Evolutionary conservation across 2,329 filamentous ascomycete species (phyloP), one percentile per base, ranked within the genome.

Genomic region (Pseudogymnoascus pannorum): DNA sequence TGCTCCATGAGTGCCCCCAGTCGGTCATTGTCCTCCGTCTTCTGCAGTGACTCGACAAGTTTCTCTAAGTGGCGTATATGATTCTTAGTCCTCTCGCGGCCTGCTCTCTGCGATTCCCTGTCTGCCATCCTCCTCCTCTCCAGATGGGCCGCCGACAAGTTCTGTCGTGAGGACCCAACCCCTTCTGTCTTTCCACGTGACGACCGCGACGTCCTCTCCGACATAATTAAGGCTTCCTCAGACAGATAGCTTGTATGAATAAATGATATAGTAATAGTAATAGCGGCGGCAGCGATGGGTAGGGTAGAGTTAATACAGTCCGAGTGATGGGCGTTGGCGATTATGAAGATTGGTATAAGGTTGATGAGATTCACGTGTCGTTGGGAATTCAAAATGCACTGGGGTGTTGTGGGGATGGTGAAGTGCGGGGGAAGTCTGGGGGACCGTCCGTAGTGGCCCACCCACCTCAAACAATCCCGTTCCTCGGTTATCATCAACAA

Each of bases 141-240:
- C 9, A 54, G n/a, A 16, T 54, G 48, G 26, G 48, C 48, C 11
- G 48, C 48, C n/a, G 48, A 54, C 26, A 54, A 54, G 48, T 54
- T 31, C 48, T 54, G 48, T 14, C 48, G 26, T 5, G 48, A 54
- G n/a, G 26, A 54, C 26, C 48, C 26, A 6, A 16, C 16, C 24
- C 48, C 16, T 31, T 54, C 48, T n/a, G n/a, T 26, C 48, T 54
- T 54, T n/a, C 48, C 26, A 54, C 48, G 48, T 54, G 48, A 54
- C 26, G 48, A 54, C 48, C 26, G 48, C 16, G 48, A 31, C 26
- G 48, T 9, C 26, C 3, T 54, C 26, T 33, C 48, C n/a, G 48
- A 33, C 48, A 54, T 54, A 31, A 5, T 33, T 54, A 26, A 54
- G 12, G 44, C 24, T 5, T 14, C 48, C 26, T 12, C 2, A 2